Evolutionary conservation across 179 eudicot genomes (phyloP), one percentile per base, ranked within the genome.

Genomic region (Heliamphora pulchella): DNA sequence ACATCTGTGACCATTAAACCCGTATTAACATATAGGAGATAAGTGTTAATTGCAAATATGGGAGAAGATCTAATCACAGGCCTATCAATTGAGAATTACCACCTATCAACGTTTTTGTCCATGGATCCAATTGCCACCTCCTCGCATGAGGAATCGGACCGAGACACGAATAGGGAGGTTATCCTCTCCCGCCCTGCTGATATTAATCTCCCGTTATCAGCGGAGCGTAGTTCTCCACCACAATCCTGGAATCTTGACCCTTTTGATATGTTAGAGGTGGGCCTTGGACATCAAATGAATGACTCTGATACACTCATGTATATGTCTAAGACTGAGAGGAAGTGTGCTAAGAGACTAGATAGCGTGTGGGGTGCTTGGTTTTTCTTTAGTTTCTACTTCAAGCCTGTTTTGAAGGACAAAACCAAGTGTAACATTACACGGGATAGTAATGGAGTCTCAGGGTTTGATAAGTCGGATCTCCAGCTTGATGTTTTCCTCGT

Each of bases 291-390:
- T 64, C 97, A 86, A 39, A 80, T 85, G 57, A 85, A 85, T 48
- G 97, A 90, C 78, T 63, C 91, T 0, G 97, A 90, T 22, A 84
- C 89, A 20, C 78, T 79, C 53, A 83, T 92, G n/a, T 76, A 72
- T 20, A 79, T 86, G 79, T 86, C 93, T 1, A 92, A 92, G 87
- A 82, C 75, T 4, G 93, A 89, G 74, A 70, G 87, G 3, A 93
- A 93, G 81, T 92, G 96, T 80, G 90, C 90, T 3, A 93, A 92
- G 82, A 74, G 97, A 79, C 78, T 86, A 48, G 98, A 90, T 80
- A 90, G 85, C 68, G 83, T 92, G 53, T 92, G 93, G 96, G 97
- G 93, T 3, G 94, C 97, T 81, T 93, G 94, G 96, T 87, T 92
- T 74, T 92, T 93, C 88, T 92, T 90, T 85, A 93, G 89, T 80